Base-by-base conservation (phyloP, 2,329 filamentous ascomycete genomes). In the Pyrenophora seminiperda region DNA sequence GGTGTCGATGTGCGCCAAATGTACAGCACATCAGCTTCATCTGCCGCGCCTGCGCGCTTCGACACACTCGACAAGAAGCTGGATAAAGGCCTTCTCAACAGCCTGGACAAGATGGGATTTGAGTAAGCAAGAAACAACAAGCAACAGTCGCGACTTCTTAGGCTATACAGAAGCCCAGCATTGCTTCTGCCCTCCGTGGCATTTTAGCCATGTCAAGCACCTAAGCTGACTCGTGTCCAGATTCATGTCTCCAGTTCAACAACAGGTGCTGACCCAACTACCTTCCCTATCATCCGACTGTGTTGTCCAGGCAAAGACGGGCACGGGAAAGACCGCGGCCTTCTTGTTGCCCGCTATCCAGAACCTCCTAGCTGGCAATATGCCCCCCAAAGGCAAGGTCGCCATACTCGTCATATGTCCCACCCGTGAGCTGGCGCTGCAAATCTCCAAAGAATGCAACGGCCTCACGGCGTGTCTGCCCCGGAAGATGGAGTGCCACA, bases 181-280 rank as follows among this genome's bases (percentile, higher is more conserved):
- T 27, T 4, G 24, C 10, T 9, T 11, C 24, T 27, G 9, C 24
- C 24, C 24, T 27, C 5, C 24, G 9, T 2, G 9, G 10, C 24
- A 27, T 27, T 27, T 9, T 10, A 27, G 24, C 24, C 24, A 27
- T 27, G 24, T 11, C 2, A 27, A 27, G 24, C 24, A 27, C 13
- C 10, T 9, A 11, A 38, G 40, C 62, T 65, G 46, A 60, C 48
- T 27, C 10, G 4, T 24, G 13, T 15, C 33, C 47, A 74, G 71
- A 39, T 73, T 63, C 57, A 81, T 82, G 79, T 79, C 78, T 5
- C 78, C 80, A 2, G 81, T 83, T 10, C 81, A 83, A 58, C 75
- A 80, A 41, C 78, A 78, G 62, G 79, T 82, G 5, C 67, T 83
- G 47, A 77, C 71, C 2, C 75, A 81, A 52, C 71, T 83, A 19